Conservation (phyloP, 371 early-diverging fungal species). For the Coemansia sp. region DNA sequence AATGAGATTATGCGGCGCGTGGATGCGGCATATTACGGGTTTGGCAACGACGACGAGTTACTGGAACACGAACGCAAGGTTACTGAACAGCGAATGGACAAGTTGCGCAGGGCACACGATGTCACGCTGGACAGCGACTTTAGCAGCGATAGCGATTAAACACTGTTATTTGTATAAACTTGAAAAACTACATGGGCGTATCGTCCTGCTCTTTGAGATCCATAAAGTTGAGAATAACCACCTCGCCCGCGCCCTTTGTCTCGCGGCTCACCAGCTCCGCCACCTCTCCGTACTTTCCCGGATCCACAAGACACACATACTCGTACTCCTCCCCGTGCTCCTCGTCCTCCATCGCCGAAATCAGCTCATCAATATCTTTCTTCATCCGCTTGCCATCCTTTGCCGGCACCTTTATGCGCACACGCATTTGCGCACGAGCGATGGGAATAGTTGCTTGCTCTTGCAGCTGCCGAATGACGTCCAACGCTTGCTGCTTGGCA, state of each 20-base stretch:
- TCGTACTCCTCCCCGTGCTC: constrained; percentile 78
- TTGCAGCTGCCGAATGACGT: constrained; percentile 88
- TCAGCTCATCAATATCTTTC: constrained; percentile 69
- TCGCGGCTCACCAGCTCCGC: constrained; percentile 76
- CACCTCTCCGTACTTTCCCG: constrained; percentile 85
- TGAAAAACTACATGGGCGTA: constrained; percentile 49
- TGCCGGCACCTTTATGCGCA: constrained; percentile 69
- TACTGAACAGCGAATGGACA: constrained; percentile 22
- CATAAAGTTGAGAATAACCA: constrained; percentile 81
- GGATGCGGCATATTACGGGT: constrained; percentile 95
- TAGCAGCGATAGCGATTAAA: constrained; percentile 5
- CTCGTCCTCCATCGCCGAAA: constrained; percentile 84
- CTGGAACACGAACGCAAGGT: constrained; percentile 72
- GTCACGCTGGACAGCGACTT: constrained; percentile 18
- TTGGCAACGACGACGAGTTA: constrained; percentile 84
- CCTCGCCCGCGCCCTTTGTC: constrained; percentile 80
- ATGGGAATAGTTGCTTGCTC: constrained; percentile 86
- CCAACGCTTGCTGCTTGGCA: constrained; percentile 83
- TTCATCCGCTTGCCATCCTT: constrained; percentile 87
- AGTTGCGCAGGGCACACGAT: constrained; percentile 36
- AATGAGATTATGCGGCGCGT: constrained; percentile 75
- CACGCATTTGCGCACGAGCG: constrained; percentile 89
- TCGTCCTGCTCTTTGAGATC: constrained; percentile 84
- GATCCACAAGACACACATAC: constrained; percentile 83
- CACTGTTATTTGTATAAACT: neutral